A percentile compares a stretch with the other conserved stretches of the same genome.
phyloP scores from a whole-genome alignment of 1,284 basidiomycete genomes.

The Trichosporon sp. region DNA sequence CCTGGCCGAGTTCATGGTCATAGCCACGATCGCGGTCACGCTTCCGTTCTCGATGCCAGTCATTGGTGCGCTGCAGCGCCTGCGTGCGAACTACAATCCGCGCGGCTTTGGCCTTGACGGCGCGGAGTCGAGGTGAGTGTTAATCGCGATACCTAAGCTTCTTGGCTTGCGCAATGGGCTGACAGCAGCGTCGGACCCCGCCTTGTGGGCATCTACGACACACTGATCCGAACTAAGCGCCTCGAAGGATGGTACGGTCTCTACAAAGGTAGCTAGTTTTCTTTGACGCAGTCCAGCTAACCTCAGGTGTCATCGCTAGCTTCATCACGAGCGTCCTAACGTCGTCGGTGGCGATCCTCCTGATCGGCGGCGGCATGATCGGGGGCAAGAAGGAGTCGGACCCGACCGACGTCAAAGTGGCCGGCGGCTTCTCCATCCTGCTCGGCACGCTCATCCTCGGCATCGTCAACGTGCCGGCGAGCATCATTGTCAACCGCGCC shows the following conservation, averaged over 20 bases:
- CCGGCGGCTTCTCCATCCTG: conserved; percentile 22
- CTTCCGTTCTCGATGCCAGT: conserved; percentile 47
- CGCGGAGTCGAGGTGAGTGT: conserved; percentile 33
- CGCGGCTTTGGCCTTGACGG: conserved; percentile 68
- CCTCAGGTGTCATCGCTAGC: conserved; percentile 60
- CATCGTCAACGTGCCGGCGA: conserved; percentile 63
- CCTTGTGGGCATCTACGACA: conserved; percentile 49
- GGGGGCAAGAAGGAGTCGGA: conserved; percentile 30
- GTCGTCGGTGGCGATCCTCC: conserved; percentile 24
- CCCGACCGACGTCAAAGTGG: not conserved
- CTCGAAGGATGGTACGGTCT: conserved; percentile 76
- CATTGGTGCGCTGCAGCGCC: conserved; percentile 43
- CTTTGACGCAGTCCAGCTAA: not conserved
- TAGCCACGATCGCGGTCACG: conserved; percentile 36
- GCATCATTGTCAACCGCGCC: conserved; percentile 70
- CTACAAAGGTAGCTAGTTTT: conserved; percentile 71
- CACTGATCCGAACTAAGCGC: conserved; percentile 65
- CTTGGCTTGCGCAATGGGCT: not conserved
- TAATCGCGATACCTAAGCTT: not conserved
- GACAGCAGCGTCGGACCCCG: conserved; percentile 47
- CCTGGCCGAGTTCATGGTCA: conserved; percentile 40
- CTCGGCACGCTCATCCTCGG: conserved; percentile 44
- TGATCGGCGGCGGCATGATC: conserved; percentile 40
- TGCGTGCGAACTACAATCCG: conserved; percentile 51
- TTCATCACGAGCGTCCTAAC: conserved; percentile 55